Evolutionary conservation across 2,329 filamentous ascomycete species (phyloP), one percentile per base, ranked within the genome.

Genomic region (Ilyonectria robusta): DNA sequence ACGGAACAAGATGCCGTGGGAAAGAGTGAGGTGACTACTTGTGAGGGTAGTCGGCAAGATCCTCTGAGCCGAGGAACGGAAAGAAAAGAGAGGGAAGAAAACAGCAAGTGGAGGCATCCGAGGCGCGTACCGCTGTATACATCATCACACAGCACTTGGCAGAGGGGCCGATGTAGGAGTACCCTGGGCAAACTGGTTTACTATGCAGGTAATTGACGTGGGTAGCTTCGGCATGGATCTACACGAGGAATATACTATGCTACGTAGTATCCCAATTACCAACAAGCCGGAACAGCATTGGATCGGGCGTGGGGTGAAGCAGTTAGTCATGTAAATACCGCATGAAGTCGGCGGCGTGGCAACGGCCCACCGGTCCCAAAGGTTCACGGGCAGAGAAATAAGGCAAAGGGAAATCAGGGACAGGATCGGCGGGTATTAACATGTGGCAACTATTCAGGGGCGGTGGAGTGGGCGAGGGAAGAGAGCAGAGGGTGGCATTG

Each of bases 151-250:
- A 31, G 40, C 9, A 31, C 44, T 54, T 19, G 15, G 19, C 42
- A 35, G 33, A 53, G 26, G 6, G 44, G 59, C 70, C 63, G 70
- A 65, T 68, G 23, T 65, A 72, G 69, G 69, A 70, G 40, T 6
- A 10, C 42, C 51, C 59, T 40, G 56, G 44, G 31, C 31, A 33
- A 33, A 33, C 31, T 11, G 8, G 11, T 11, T 33, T 48, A 31
- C 26, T n/a, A 51, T 56, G 56, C 57, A 62, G 42, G 42, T 31
- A 15, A 19, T 47, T 47, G 55, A 57, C 46, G 23, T 57, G n/a
- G 35, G 35, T 44, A 35, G 31, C 42, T 44, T 10, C 26, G 26
- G 31, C 31, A 33, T 33, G 31, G 31, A 33, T 33, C 31, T 33
- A 33, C 31, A 11, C 8, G 8, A 33, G 31, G 26, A 26, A 26